phyloP scores from a whole-genome alignment of 164 flowering plant genomes.

The Vitis rupestris region DNA sequence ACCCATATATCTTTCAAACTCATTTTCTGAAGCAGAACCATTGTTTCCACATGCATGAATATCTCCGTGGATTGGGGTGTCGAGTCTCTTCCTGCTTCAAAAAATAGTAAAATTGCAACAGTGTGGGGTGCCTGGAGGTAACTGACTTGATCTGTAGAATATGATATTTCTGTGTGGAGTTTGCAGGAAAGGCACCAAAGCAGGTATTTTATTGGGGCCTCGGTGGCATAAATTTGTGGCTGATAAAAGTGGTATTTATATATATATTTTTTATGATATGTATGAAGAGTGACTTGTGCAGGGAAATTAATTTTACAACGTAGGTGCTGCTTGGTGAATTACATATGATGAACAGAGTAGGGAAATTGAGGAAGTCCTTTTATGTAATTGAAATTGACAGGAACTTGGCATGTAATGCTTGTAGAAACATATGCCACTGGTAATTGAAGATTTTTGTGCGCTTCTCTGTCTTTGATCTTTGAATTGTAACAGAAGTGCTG shows the following conservation, averaged over 20 bases:
- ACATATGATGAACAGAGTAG: neutral
- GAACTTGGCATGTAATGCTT: neutral
- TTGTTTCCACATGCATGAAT: constrained; percentile 8
- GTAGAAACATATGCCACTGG: no score
- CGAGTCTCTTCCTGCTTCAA: neutral
- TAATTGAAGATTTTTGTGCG: no score
- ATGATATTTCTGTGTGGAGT: constrained; percentile 3
- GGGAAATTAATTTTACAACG: neutral
- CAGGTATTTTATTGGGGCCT: neutral
- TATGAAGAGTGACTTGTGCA: neutral
- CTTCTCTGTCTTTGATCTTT: no score
- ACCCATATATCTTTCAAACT: neutral
- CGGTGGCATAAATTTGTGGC: neutral
- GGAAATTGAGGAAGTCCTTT: neutral
- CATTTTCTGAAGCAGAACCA: constrained; percentile 1
- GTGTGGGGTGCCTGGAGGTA: constrained; percentile 9
- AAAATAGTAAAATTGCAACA: constrained; percentile 1
- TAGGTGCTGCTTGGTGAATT: neutral
- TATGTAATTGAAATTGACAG: no score
- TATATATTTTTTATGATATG: neutral
- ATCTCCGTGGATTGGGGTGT: constrained; percentile 7
- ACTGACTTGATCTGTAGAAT: constrained; percentile 4
- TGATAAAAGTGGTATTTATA: neutral
- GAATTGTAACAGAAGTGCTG: no score
- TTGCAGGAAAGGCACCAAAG: constrained; percentile 12